Conservation (phyloP, 108 stramenopile species). For the Fragilariopsis cylindrus region DNA sequence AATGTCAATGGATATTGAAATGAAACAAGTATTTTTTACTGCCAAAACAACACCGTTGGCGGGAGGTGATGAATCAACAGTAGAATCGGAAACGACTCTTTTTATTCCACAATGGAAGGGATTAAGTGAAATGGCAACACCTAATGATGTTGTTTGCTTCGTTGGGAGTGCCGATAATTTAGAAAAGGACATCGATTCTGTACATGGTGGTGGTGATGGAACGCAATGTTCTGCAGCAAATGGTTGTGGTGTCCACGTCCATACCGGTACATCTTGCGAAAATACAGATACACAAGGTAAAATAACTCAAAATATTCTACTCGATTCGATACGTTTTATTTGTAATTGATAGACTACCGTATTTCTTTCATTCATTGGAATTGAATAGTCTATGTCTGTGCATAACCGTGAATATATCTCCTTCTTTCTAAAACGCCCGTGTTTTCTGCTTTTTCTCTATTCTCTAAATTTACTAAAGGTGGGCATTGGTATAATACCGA, state of each 20-base stretch:
- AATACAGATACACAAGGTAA: constrained; percentile 20
- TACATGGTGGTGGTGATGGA: constrained; percentile 9
- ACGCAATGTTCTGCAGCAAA: constrained; percentile 1
- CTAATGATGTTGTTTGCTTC: constrained; percentile 15
- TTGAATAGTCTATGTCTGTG: no score
- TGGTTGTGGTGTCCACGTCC: constrained; percentile 41
- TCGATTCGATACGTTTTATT: neutral
- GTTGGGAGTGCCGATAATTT: neutral
- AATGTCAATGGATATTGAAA: neutral
- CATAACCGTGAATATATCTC: no score
- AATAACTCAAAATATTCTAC: neutral
- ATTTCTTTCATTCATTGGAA: neutral
- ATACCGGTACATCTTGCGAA: constrained; percentile 29
- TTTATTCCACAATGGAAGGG: constrained; percentile 4
- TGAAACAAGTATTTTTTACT: neutral
- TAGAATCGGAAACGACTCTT: neutral
- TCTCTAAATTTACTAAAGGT: constrained; percentile 2
- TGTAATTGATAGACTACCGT: neutral
- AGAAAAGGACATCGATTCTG: neutral
- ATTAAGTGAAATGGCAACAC: neutral
- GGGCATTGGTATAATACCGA: constrained; percentile 38
- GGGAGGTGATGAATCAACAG: neutral
- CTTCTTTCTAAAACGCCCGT: neutral
- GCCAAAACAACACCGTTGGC: neutral
- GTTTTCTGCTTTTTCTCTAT: neutral